Base-by-base conservation (phyloP, 176 grass and related monocot genomes). In the Leersia perrieri region DNA sequence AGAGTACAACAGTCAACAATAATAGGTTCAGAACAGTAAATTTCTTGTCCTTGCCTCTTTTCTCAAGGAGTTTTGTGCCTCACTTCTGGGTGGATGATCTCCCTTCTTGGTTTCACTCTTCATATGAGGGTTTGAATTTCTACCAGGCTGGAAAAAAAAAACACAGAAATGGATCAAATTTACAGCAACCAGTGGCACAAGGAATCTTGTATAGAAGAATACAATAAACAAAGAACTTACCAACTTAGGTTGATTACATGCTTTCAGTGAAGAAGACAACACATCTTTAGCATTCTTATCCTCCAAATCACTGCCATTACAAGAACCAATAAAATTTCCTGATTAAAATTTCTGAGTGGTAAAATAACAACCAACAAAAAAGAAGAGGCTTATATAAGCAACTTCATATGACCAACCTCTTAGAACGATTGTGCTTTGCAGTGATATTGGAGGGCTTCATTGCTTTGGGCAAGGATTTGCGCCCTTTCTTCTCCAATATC, bases 41-140 rank as follows among this genome's bases (percentile, higher is more conserved):
- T 63, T 47, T 60, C 31, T 44, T 75, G 75, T 60, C 0, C 84
- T 38, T 92, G 88, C 95, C 95, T 98, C 92, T 91, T 91, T 87
- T 35, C 87, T 90, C 61, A 92, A 79, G 45, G 87, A 88, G 45
- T 60, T 82, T 2, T 91, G 84, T 11, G 70, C 73, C 36, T 91
- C 80, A 10, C 80, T 85, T 49, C 66, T 63, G n/a, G 76, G 25
- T 58, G 53, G 84, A 25, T 72, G 58, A 80, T 67, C 15, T 51
- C 63, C 88, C 68, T 89, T 91, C 18, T 88, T 81, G 35, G 45
- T 12, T 66, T 86, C 84, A 60, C 18, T 44, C 44, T 88, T 78
- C 64, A 58, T 62, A 8, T 44, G 89, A 74, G 74, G 14, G 36
- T 74, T 88, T 83, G 83, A 55, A 15, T 58, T 90, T 83, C 63